A percentile compares a stretch with the other conserved stretches of the same genome.
phyloP scores from a whole-genome alignment of 1,284 basidiomycete species.

The Sanghuangporus baumii region DNA sequence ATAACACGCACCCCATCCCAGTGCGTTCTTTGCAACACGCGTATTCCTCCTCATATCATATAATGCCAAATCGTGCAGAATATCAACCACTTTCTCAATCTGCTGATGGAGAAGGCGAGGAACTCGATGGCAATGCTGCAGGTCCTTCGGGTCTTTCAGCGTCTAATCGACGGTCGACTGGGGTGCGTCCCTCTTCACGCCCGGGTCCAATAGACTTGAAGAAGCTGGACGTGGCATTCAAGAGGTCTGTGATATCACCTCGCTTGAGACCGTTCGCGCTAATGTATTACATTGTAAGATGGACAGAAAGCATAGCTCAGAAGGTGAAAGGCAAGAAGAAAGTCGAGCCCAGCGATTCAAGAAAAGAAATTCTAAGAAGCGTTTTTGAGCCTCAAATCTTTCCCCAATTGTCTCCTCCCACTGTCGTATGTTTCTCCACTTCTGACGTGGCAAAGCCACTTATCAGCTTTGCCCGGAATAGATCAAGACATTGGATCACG shows the following conservation, averaged over 20 bases:
- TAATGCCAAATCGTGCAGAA: constrained; percentile 49
- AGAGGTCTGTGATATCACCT: constrained; percentile 41
- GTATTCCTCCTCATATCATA: background rate
- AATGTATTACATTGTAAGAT: constrained; percentile 35
- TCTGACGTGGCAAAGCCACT: background rate
- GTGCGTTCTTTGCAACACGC: background rate
- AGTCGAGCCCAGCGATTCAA: constrained; percentile 47
- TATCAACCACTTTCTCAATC: constrained; percentile 65
- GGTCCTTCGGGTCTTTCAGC: constrained; percentile 21
- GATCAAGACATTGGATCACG: constrained; percentile 75
- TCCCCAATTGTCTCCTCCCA: constrained; percentile 27
- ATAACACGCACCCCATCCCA: background rate
- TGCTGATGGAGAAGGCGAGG: constrained; percentile 50
- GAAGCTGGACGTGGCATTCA: constrained; percentile 77
- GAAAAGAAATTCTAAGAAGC: constrained; percentile 70
- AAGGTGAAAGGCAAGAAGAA: constrained; percentile 79
- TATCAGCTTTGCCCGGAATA: constrained; percentile 24
- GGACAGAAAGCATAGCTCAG: constrained; percentile 81
- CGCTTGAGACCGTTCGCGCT: background rate
- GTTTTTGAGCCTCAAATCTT: constrained; percentile 63
- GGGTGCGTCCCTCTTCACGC: constrained; percentile 41
- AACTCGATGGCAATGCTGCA: constrained; percentile 22
- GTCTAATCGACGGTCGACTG: constrained; percentile 30
- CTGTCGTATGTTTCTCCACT: constrained; percentile 32
- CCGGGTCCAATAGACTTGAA: constrained; percentile 68